Percentiles rank a stretch among this genome's conserved stretches.
Evolutionary conservation across 306 rosid genomes (phyloP).

Genomic region (Dalbergia oliveri): DNA sequence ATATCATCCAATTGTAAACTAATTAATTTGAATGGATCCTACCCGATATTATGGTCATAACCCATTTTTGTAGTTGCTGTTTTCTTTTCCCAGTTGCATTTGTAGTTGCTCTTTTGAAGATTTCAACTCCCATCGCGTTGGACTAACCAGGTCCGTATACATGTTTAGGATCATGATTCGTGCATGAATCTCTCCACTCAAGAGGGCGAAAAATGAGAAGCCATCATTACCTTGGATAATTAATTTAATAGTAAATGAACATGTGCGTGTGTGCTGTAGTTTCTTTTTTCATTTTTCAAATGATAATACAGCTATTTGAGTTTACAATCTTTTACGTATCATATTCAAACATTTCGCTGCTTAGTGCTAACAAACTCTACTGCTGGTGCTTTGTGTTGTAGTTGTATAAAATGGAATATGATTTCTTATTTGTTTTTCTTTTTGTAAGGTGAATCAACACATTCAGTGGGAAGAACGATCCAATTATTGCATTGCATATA

Average conservation of each 20-base stretch:
- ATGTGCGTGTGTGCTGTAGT: background rate
- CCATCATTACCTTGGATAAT: background rate
- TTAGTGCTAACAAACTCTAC: background rate
- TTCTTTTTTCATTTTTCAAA: background rate
- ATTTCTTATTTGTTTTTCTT: background rate
- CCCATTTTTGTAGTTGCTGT: background rate
- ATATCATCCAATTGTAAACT: background rate
- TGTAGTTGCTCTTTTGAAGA: slow-evolving; percentile 35
- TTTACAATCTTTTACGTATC: background rate
- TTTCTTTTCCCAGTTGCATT: background rate
- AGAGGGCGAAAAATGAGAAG: background rate
- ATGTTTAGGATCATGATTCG: background rate
- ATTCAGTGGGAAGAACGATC: slow-evolving; percentile 25
- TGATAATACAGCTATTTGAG: slow-evolving; percentile 7
- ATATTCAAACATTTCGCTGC: background rate
- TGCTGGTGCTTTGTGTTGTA: background rate
- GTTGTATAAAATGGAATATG: slow-evolving; percentile 34
- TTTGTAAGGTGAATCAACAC: slow-evolving; percentile 13
- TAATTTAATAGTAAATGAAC: background rate
- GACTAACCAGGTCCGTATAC: slow-evolving; percentile 19
- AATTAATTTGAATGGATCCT: slow-evolving; percentile 19
- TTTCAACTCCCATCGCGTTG: slow-evolving; percentile 29
- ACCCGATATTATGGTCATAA: slow-evolving; percentile 17
- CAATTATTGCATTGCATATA: background rate
- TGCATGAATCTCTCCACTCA: slow-evolving; percentile 1